Evolutionary conservation across 768 basidiomycete genomes (phyloP).

Genomic region (Paxillus ammoniavirescens): DNA sequence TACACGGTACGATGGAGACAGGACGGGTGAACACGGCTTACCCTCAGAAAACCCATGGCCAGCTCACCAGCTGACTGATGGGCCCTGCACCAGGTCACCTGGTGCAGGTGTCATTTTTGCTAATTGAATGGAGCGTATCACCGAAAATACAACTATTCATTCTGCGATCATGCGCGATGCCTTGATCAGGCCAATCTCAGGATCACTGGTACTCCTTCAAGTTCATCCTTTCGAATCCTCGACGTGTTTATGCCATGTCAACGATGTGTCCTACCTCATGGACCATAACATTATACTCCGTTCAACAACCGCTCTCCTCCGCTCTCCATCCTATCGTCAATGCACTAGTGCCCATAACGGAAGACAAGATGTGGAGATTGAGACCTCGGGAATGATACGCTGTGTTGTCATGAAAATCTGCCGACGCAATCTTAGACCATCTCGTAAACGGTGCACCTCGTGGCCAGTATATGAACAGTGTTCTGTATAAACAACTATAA

Average conservation of each 20-base stretch:
- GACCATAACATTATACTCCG: background rate
- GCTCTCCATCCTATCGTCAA: background rate
- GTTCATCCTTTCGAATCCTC: background rate
- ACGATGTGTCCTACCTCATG: background rate
- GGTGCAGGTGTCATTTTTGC: too few species aligned
- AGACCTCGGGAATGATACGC: too few species aligned
- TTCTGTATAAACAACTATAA: background rate
- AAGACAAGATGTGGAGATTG: background rate
- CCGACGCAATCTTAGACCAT: background rate
- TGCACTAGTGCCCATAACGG: background rate
- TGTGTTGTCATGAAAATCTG: background rate
- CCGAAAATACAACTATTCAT: too few species aligned
- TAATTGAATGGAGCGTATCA: too few species aligned
- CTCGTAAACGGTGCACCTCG: background rate
- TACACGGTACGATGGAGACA: background rate
- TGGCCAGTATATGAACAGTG: background rate
- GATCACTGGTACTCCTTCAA: too few species aligned
- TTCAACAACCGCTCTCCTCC: background rate
- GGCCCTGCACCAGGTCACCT: too few species aligned
- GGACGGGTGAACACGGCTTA: background rate
- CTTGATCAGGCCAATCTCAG: too few species aligned
- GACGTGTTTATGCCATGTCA: background rate
- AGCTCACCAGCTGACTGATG: too few species aligned
- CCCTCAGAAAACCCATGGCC: too few species aligned
- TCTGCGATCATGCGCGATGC: too few species aligned